Evolutionary conservation across 2,329 filamentous ascomycete species (phyloP), one percentile per base, ranked within the genome.

Genomic region (Clarireedia homoeocarpa): DNA sequence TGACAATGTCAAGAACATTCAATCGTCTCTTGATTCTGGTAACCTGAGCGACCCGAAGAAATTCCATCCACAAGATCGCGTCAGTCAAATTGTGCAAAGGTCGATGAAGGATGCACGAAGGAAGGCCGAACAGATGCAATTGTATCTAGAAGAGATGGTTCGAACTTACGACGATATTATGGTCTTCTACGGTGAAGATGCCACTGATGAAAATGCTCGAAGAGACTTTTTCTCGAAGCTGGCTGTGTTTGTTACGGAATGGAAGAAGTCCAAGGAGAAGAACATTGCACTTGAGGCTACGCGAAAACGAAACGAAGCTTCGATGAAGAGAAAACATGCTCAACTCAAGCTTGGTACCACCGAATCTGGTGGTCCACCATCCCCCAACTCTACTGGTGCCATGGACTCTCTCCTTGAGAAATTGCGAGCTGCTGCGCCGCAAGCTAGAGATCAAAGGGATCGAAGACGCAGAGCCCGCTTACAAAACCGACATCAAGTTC

Each of bases 371-470:
- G 72, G 73, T 17, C 84, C 84, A 5, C 76, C 79, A 30, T 86
- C 85, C 2, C 87, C 89, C 24, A 80, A 81, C 34, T 86, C 83
- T 55, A 90, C 89, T 6, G 94, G 92, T 53, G 94, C 91, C 52
- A 97, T 99, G 91, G 94, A 99, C 73, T 89, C 88, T 42, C 76
- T 99, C 24, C 82, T 99, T 49, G 90, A 96, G 81, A 97, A 97
- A 73, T 77, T 99, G 55, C 87, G 94, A 57, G 91, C 91, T 55
- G 94, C 94, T 1, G 92, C 91, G 55, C 92, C 94, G 30, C 89
- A 96, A 73, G 83, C 89, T 27, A 81, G 89, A 70, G 91, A 96
- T 70, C 88, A 95, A 71, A 83, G 92, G 67, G 94, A 97, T 71
- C 84, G 91, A 64, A 84, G 94, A 61, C 83, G 92, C 57, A 83